These are phyloP conservation scores for Starmerella vitae DNA, from an alignment of 805 yeast species.

Conservation along the genomic window DNA sequence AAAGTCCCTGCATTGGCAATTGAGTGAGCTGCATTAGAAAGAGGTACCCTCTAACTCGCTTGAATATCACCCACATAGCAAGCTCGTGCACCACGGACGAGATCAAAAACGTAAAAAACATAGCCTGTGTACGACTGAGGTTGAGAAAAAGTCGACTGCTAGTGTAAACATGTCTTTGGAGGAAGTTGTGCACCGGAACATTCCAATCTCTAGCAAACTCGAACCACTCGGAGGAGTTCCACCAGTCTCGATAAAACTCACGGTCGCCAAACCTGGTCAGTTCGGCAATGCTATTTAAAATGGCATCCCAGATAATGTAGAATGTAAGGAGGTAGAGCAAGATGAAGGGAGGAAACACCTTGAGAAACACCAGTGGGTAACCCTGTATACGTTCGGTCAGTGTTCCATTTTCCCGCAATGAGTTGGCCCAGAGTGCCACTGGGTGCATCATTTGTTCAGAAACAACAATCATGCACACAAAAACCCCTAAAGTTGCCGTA, in stretches of 20 bases:
- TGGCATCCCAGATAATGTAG: constrained; percentile 91
- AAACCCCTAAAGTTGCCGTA: constrained; percentile 75
- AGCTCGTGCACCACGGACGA: constrained; percentile 80
- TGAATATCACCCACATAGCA: constrained; percentile 81
- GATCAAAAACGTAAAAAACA: constrained; percentile 44
- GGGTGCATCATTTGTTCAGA: constrained; percentile 72
- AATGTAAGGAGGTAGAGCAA: constrained; percentile 63
- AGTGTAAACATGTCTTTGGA: constrained; percentile 87
- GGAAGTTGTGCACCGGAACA: constrained; percentile 77
- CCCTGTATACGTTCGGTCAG: constrained; percentile 31
- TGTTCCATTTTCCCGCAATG: constrained; percentile 37
- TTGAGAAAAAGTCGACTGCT: constrained; percentile 67
- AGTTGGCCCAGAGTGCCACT: constrained; percentile 44
- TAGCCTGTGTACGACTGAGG: constrained; percentile 53
- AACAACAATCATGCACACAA: constrained; percentile 63
- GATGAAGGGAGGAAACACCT: constrained; percentile 68
- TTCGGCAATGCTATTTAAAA: constrained; percentile 81
- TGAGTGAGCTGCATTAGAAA: constrained; percentile 76
- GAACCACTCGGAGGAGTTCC: constrained; percentile 91
- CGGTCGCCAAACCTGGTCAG: constrained; percentile 77
- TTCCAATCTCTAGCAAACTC: constrained; percentile 93
- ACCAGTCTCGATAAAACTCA: constrained; percentile 92
- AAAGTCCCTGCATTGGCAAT: constrained; percentile 58
- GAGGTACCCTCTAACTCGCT: constrained; percentile 65
- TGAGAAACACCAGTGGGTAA: constrained; percentile 51